Percentiles rank a stretch among this genome's conserved stretches.
Conservation (phyloP, 1,284 basidiomycete species). For the Boletus sp. region DNA sequence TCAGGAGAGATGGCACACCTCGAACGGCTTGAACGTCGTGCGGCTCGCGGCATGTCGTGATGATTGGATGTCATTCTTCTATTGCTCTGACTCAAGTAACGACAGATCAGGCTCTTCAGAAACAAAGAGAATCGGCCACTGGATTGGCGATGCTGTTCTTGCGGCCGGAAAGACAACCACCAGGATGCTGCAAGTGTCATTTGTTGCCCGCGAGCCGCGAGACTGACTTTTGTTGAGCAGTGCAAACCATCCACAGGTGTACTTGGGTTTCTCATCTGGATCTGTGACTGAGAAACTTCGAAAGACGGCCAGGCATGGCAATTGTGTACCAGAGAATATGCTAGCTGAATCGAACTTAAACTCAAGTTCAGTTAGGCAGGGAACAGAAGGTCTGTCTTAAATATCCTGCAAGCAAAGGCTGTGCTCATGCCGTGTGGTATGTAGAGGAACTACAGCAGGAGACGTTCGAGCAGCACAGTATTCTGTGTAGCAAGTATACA, state of each 20-base stretch:
- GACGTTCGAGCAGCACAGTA: too few species aligned
- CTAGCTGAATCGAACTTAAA: not conserved
- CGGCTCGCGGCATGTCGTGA: not conserved
- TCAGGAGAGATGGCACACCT: slow-evolving; percentile 10
- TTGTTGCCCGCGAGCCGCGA: slow-evolving; percentile 10
- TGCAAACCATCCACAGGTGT: not conserved
- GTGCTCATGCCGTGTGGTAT: too few species aligned
- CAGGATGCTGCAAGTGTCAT: accelerated
- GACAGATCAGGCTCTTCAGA: not conserved
- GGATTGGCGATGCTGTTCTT: not conserved
- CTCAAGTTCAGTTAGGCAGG: not conserved
- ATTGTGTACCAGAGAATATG: not conserved
- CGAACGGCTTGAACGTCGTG: not conserved
- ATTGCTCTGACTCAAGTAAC: not conserved
- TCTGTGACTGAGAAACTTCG: not conserved
- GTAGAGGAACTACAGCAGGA: too few species aligned
- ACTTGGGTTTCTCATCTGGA: slow-evolving; percentile 1
- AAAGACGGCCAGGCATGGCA: slow-evolving; percentile 2
- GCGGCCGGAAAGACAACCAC: not conserved
- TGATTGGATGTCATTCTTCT: not conserved
- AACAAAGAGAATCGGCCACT: not conserved
- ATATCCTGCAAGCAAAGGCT: too few species aligned
- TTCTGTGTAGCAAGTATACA: too few species aligned
- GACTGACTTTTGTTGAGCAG: not conserved
- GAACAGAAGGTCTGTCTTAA: too few species aligned